A percentile compares a stretch with the other conserved stretches of the same genome.
Conservation (phyloP, 495 filamentous ascomycete genomes). For the Aspergillus carlsbadensis region DNA sequence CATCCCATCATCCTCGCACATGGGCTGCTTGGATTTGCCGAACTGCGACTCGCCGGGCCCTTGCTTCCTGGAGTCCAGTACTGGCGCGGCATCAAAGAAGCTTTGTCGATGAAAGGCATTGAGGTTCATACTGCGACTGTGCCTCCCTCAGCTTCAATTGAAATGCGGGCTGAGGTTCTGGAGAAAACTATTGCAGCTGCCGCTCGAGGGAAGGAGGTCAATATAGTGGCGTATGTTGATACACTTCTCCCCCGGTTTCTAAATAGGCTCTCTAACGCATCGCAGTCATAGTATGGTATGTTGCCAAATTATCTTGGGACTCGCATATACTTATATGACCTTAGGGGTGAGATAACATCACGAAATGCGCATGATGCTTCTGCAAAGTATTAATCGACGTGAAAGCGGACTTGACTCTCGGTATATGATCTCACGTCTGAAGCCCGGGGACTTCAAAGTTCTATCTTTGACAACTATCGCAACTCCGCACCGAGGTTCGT, state of each 20-base stretch:
- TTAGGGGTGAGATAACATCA: conserved; percentile 45
- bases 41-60: conserved; percentile 69
- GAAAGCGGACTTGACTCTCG: conserved; percentile 83
- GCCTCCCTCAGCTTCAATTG: conserved; percentile 76
- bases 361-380: not conserved
- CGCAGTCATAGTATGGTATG: conserved; percentile 72
- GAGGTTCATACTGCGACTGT: conserved; percentile 82
- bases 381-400: conserved; percentile 20
- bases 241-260: not conserved
- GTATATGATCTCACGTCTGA: conserved; percentile 84
- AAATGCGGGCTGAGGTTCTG: conserved; percentile 68
- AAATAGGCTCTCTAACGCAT: conserved; percentile 13
- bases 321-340: conserved; percentile 12
- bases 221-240: conserved; percentile 77
- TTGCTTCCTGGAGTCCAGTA: conserved; percentile 79
- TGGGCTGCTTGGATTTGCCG: conserved; percentile 87
- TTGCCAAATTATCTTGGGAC: no score
- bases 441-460: conserved; percentile 68
- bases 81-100: conserved; percentile 88
- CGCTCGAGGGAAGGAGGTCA: conserved; percentile 71
- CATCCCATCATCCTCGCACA: conserved; percentile 83
- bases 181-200: conserved; percentile 62
- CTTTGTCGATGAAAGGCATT: conserved; percentile 65
- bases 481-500: conserved; percentile 74
- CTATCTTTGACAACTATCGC: conserved; percentile 84